Percentiles rank a stretch among this genome's conserved stretches.
phyloP scores from a whole-genome alignment of 1,284 basidiomycete genomes.

The Cutaneotrichosporon spelunceum region DNA sequence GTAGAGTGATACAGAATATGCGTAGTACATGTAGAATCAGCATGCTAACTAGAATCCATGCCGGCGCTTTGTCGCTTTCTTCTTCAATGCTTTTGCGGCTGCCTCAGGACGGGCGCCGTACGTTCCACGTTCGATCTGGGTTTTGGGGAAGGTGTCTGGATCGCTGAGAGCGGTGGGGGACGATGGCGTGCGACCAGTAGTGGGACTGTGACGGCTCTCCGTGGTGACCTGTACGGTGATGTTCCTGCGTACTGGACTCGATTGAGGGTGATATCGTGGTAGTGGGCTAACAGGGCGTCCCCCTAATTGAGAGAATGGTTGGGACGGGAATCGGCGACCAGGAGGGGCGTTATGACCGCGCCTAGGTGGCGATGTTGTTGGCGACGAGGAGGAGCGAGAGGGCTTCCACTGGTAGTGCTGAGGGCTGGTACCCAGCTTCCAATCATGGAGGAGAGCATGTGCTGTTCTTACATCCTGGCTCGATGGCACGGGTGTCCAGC shows the following conservation, averaged over 20 bases:
- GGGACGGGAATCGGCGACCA: background rate
- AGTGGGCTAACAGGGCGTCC: background rate
- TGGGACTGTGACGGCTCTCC: background rate
- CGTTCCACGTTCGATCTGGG: constrained; percentile 37
- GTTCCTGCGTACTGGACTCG: background rate
- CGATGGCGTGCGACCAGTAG: background rate
- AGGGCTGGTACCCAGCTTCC: constrained; percentile 29
- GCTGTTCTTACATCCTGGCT: background rate
- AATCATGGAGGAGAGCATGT: constrained; percentile 29
- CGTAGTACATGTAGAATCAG: background rate
- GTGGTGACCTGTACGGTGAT: too few species aligned
- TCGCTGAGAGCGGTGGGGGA: background rate
- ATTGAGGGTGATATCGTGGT: background rate
- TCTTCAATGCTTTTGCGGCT: constrained; percentile 16
- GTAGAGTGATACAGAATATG: background rate
- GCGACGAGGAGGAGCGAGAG: background rate
- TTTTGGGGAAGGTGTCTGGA: constrained; percentile 4
- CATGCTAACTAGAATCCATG: constrained; percentile 38
- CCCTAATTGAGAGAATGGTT: background rate
- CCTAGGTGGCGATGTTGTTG: background rate
- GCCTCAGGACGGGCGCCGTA: constrained; percentile 31
- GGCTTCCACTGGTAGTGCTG: constrained; percentile 26
- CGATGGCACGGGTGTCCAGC: background rate
- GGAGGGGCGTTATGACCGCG: background rate
- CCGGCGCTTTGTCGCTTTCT: constrained; percentile 37